These are phyloP conservation scores for Claviceps sp. DNA, from an alignment of 2,329 filamentous ascomycete species.

Conservation along the genomic window DNA sequence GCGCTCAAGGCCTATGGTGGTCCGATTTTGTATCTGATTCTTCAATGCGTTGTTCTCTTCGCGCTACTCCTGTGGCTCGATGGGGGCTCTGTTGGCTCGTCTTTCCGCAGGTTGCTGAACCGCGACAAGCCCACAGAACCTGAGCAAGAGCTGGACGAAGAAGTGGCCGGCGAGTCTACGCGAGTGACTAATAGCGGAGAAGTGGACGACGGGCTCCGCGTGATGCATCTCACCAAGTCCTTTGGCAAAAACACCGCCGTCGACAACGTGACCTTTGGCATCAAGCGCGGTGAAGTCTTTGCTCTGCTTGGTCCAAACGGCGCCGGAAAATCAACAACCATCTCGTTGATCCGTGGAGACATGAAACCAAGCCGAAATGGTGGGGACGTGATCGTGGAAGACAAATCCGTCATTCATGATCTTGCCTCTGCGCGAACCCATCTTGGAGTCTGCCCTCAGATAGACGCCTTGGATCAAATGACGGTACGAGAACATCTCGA, in stretches of 20 bases:
- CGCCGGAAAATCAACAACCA: conserved; percentile 82
- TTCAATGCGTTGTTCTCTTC: conserved; percentile 62
- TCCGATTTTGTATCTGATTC: conserved; percentile 67
- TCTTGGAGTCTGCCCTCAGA: conserved; percentile 84
- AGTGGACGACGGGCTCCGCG: conserved; percentile 54
- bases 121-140: conserved; percentile 16
- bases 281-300: conserved; percentile 71
- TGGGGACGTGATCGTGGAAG: conserved; percentile 73
- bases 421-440: conserved; percentile 60
- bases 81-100: conserved; percentile 52
- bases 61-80: conserved; percentile 67
- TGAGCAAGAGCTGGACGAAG: conserved; percentile 34
- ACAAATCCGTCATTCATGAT: conserved; percentile 58
- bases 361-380: conserved; percentile 54
- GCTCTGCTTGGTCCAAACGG: conserved; percentile 83
- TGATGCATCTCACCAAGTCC: conserved; percentile 65
- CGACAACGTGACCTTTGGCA: conserved; percentile 77
- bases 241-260: conserved; percentile 69
- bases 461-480: conserved; percentile 81
- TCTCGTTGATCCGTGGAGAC: conserved; percentile 82
- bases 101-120: conserved; percentile 28
- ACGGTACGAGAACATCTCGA: conserved; percentile 74
- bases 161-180: conserved; percentile 50
- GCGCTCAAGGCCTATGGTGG: conserved; percentile 65
- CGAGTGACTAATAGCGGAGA: conserved; percentile 36